Percentiles rank a stretch among this genome's conserved stretches.
Conservation (phyloP, 2,329 filamentous ascomycete genomes). For the Zasmidium cellare region DNA sequence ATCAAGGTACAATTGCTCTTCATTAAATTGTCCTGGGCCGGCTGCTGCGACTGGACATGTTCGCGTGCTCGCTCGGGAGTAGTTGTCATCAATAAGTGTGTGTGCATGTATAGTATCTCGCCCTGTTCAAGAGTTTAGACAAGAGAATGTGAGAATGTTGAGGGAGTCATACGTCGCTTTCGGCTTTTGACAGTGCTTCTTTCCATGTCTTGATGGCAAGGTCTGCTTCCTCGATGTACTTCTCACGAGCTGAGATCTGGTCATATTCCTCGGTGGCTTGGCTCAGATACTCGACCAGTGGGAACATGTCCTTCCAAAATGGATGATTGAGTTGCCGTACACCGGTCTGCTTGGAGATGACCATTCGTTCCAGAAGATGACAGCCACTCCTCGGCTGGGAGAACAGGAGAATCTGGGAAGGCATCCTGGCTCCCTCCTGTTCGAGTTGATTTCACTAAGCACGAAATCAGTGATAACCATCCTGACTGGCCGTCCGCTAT, state of each 20-base stretch:
- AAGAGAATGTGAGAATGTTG: too few relatives aligned
- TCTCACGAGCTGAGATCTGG: neutral
- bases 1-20: conserved; percentile 31
- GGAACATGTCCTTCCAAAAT: neutral
- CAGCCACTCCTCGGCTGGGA: conserved; percentile 2
- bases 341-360: conserved; percentile 2
- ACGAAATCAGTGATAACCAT: too few relatives aligned
- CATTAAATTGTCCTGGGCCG: neutral
- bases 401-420: conserved; percentile 5
- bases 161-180: neutral
- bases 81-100: neutral
- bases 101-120: conserved; percentile 2
- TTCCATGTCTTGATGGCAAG: neutral
- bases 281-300: too few relatives aligned
- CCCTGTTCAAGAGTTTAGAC: neutral
- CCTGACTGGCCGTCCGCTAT: too few relatives aligned
- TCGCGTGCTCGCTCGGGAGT: neutral
- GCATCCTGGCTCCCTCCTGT: neutral
- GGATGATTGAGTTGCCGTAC: neutral
- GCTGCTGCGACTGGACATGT: neutral
- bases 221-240: neutral
- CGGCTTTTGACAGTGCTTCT: neutral
- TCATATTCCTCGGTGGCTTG: neutral
- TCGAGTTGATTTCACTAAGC: too few relatives aligned
- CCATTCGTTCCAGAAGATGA: conserved; percentile 6